These are phyloP conservation scores for Pseudevernia furfuracea DNA, from an alignment of 495 filamentous ascomycete species.

Conservation along the genomic window DNA sequence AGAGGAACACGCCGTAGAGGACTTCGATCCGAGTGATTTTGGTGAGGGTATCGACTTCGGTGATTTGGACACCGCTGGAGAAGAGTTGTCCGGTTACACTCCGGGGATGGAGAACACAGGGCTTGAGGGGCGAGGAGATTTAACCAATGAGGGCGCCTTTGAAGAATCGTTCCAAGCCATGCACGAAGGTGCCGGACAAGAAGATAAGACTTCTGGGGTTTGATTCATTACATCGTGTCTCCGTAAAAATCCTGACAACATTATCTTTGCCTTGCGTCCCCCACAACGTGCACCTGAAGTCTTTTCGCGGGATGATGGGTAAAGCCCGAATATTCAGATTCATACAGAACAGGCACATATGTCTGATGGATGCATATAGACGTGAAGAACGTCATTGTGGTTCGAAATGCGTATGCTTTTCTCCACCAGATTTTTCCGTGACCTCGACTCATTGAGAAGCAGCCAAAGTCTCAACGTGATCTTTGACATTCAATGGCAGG, in stretches of 20 bases:
- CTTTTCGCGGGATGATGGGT: neutral
- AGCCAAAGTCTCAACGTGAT: neutral
- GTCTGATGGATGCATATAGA: neutral
- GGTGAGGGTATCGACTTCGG: conserved; percentile 40
- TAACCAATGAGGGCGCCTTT: conserved; percentile 55
- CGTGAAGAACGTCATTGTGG: neutral
- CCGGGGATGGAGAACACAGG: conserved; percentile 45
- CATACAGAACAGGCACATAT: neutral
- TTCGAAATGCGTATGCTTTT: neutral
- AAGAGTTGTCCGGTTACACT: conserved; percentile 54
- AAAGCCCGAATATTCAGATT: neutral
- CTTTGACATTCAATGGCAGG: neutral
- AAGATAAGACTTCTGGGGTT: conserved; percentile 3
- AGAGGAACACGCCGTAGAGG: conserved; percentile 23
- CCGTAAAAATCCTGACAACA: neutral
- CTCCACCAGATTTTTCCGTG: neutral
- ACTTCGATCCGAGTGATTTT: conserved; percentile 41
- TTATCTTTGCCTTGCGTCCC: neutral
- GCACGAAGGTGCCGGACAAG: conserved; percentile 27
- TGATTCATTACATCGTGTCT: neutral
- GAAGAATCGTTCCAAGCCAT: conserved; percentile 56
- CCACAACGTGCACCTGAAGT: neutral
- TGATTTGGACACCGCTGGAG: conserved; percentile 54
- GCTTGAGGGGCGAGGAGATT: conserved; percentile 32
- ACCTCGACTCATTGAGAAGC: neutral